Conservation (phyloP, 768 basidiomycete genomes). For the Porpolomopsis calyptriformis region DNA sequence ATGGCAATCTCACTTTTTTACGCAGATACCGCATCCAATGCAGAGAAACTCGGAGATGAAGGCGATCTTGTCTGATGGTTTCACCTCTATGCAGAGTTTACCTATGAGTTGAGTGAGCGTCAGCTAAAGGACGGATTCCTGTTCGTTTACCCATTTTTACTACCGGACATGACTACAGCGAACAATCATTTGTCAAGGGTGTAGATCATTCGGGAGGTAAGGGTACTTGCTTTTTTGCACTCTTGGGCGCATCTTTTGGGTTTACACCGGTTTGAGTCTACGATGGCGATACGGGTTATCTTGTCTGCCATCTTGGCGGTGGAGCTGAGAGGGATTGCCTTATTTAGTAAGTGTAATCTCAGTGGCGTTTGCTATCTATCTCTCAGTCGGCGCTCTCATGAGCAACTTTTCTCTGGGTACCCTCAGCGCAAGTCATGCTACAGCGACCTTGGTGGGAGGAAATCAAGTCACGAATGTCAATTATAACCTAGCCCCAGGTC, state of each 20-base stretch:
- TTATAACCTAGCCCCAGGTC: too few species aligned
- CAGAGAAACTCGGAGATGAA: slow-evolving; percentile 99
- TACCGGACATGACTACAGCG: slow-evolving; percentile 75
- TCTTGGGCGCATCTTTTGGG: slow-evolving; percentile 96
- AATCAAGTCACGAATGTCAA: too few species aligned
- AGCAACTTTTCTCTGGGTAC: too few species aligned
- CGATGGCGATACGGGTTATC: slow-evolving; percentile 96
- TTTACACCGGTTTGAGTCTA: slow-evolving; percentile 86
- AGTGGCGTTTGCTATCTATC: too few species aligned
- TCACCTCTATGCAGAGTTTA: slow-evolving; percentile 97
- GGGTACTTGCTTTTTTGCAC: slow-evolving; percentile 76
- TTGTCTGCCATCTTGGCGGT: slow-evolving; percentile 75
- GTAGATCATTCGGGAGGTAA: not conserved
- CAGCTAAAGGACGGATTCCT: not conserved
- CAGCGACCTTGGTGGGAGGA: too few species aligned
- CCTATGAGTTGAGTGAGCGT: slow-evolving; percentile 34
- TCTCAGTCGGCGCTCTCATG: too few species aligned
- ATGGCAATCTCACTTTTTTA: slow-evolving; percentile 73
- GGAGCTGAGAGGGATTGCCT: too few species aligned
- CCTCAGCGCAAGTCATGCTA: too few species aligned
- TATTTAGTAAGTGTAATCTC: too few species aligned
- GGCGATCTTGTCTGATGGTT: slow-evolving; percentile 90
- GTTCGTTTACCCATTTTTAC: slow-evolving; percentile 80
- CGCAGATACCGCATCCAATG: slow-evolving; percentile 99
- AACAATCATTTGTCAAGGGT: not conserved